These are phyloP conservation scores for Monilinia vaccinii-corymbosi DNA, from an alignment of 2,329 filamentous ascomycete species.

Conservation along the genomic window DNA sequence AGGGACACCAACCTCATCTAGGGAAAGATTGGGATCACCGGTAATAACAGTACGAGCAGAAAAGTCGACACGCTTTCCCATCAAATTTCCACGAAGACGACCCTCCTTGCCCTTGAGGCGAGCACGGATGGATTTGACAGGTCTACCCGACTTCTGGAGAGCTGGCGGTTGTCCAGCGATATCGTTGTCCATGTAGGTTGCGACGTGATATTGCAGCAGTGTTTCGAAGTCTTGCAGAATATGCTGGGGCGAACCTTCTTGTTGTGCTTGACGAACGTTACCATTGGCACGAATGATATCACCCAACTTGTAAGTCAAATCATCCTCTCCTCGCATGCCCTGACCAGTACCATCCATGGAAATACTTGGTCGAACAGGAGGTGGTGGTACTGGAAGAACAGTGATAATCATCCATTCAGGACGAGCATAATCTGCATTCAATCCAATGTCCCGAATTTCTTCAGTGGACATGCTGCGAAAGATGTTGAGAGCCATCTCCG, in stretches of 20 bases:
- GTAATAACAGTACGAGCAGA: conserved; percentile 99
- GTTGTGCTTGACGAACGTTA: conserved; percentile 83
- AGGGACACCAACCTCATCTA: conserved; percentile 96
- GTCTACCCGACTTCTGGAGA: conserved; percentile 91
- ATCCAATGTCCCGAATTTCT: conserved; percentile 76
- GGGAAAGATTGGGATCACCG: conserved; percentile 89
- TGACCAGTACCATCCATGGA: conserved; percentile 91
- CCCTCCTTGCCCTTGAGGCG: conserved; percentile 99
- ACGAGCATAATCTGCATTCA: conserved; percentile 90
- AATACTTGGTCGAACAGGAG: conserved; percentile 92
- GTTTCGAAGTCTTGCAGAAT: conserved; percentile 86
- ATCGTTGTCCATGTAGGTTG: conserved; percentile 99
- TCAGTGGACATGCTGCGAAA: conserved; percentile 76
- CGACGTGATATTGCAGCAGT: conserved; percentile 92
- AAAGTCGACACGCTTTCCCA: conserved; percentile 99
- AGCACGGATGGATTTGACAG: conserved; percentile 92
- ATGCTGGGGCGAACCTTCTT: conserved; percentile 85
- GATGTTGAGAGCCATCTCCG: conserved; percentile 75
- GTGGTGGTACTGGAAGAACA: conserved; percentile 88
- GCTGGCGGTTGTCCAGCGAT: conserved; percentile 93
- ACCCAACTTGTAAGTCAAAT: conserved; percentile 97
- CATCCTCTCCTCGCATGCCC: conserved; percentile 91
- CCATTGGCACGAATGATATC: conserved; percentile 97
- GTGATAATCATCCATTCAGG: conserved; percentile 98
- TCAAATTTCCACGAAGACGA: conserved; percentile 93